Conservation (phyloP, 2,329 filamentous ascomycete genomes). For the Talaromyces atroroseus region DNA sequence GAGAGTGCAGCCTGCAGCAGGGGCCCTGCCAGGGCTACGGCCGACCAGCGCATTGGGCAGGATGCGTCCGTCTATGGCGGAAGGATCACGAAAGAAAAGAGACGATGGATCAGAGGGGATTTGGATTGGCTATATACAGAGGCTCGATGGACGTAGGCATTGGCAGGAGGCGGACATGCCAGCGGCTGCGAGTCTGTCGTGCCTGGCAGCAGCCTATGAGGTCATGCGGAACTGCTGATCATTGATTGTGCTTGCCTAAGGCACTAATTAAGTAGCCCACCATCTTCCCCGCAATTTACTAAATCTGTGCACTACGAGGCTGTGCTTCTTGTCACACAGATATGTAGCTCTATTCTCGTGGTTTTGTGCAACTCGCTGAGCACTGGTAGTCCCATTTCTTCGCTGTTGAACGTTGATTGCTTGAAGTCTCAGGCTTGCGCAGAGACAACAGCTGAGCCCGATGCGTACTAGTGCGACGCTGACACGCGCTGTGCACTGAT, state of each 20-base stretch:
- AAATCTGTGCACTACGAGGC: too few species aligned
- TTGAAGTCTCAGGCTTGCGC: not conserved
- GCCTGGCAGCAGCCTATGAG: conserved; percentile 11
- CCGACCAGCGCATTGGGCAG: conserved; percentile 27
- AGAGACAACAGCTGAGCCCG: not conserved
- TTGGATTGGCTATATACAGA: not conserved
- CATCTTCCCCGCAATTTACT: not conserved
- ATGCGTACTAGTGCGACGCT: not conserved
- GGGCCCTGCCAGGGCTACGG: conserved; percentile 27
- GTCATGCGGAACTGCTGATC: conserved; percentile 5
- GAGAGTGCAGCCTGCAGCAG: conserved; percentile 38
- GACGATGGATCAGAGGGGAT: not conserved
- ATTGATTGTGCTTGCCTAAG: not conserved
- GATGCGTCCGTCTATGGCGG: conserved; percentile 1
- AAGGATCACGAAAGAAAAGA: not conserved
- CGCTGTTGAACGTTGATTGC: not conserved
- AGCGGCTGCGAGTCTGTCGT: not conserved
- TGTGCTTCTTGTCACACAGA: too few species aligned
- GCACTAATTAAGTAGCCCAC: not conserved
- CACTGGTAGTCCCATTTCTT: not conserved
- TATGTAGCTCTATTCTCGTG: not conserved
- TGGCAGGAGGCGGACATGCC: not conserved
- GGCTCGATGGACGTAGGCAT: not conserved
- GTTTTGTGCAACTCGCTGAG: not conserved
- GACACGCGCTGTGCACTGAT: not conserved